phyloP scores from a whole-genome alignment of 176 grass and related monocot species.

The Guadua angustifolia region DNA sequence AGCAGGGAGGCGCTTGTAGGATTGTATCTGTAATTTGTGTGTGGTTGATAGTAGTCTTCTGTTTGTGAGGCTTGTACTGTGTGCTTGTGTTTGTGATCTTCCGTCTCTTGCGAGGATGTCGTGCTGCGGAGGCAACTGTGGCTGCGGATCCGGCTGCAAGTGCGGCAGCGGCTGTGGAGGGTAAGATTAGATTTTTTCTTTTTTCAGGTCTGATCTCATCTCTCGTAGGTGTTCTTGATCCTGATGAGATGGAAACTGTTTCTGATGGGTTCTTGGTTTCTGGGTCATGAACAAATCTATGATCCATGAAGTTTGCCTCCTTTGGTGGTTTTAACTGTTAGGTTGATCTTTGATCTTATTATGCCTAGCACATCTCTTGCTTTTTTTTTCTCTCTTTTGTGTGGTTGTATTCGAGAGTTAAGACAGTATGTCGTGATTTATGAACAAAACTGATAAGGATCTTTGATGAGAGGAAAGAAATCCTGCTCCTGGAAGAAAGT shows the following conservation, averaged over 20 bases:
- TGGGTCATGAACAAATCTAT: not conserved
- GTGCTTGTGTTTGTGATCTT: not conserved
- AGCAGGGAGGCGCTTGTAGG: not conserved
- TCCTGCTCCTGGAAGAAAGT: not conserved
- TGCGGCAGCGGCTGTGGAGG: conserved; percentile 84
- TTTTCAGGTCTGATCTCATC: not conserved
- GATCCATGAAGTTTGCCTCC: not conserved
- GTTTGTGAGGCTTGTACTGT: not conserved
- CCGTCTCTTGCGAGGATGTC: conserved; percentile 51
- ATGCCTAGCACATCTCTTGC: not conserved
- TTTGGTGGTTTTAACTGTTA: not conserved
- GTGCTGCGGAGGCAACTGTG: conserved; percentile 96
- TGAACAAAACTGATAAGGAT: not conserved
- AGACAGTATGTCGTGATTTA: not conserved
- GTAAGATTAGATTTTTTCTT: conserved; percentile 26
- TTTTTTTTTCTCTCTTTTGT: too few relatives aligned
- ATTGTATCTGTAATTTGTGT: not conserved
- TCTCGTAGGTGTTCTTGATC: not conserved
- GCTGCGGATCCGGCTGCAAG: conserved; percentile 75
- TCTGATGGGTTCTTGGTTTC: not conserved
- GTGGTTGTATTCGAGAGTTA: not conserved
- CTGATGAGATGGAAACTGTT: not conserved
- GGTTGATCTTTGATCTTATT: not conserved
- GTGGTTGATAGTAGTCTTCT: not conserved
- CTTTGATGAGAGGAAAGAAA: not conserved